Base-by-base conservation (phyloP, 1,139 yeast genomes). In the Geotrichum cucujoidarum region DNA sequence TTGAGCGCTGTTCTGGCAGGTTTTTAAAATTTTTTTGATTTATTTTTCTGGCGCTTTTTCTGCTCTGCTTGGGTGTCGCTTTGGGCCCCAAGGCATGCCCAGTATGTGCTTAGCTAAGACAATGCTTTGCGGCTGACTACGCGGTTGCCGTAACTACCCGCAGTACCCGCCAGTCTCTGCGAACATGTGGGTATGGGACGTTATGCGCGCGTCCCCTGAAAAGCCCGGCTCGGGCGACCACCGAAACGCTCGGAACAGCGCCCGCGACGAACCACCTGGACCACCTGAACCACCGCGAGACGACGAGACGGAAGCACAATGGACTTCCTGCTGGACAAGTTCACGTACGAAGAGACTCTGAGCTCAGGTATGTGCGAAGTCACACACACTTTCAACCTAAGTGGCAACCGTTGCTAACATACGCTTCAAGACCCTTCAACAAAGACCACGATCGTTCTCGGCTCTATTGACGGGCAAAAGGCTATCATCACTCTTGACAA, bases 401-500 rank as follows among this genome's bases (percentile, higher is more conserved):
- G n/a, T n/a, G n/a, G n/a, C n/a, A n/a, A n/a, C 14, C n/a, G 22
- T 10, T 33, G 4, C 39, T 35, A 16, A 20, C 39, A 30, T 20
- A 7, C 8, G 16, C 14, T n/a, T 20, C 34, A 20, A 8, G 82
- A 84, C 60, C 77, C 94, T 0, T 81, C 79, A 55, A 70, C 80
- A 8, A 92, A 92, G 61, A 66, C 75, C 1, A 63, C 83, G 24
- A 80, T 77, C 0, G 57, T 89, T 1, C 68, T 89, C 20, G 98
- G 97, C 0, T 59, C 66, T 1, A 83, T 92, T 21, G 72, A 75
- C 4, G 69, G 61, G 1, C 47, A 80, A 46, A 67, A 74, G 38
- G 96, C 96, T 5, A 81, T 92, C n/a, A 60, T 88, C 14, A 71
- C 82, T 6, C 63, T 87, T 7, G 95, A 88, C 60, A 86, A 87